Evolutionary conservation across 768 basidiomycete species (phyloP).

Genomic region (Mrakia hoshinonis): DNA sequence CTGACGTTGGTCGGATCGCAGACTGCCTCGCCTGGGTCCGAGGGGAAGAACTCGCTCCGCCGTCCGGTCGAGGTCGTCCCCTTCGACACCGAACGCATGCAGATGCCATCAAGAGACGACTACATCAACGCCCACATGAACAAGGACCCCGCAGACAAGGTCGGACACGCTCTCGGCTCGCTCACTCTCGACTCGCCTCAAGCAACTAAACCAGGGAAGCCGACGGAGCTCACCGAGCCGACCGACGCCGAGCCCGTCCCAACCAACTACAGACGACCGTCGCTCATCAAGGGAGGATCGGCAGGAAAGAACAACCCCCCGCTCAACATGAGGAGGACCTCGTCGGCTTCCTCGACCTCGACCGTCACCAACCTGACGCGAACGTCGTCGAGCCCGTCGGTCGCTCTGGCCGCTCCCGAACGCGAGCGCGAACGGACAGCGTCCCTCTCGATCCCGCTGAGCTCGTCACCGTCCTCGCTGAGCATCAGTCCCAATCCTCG

Average conservation of each 20-base stretch:
- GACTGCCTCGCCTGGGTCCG: neutral
- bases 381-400: neutral
- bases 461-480: neutral
- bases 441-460: neutral
- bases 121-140: neutral
- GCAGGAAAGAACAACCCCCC: neutral
- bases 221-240: neutral
- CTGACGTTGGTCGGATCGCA: neutral
- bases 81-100: neutral
- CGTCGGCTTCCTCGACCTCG: neutral
- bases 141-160: no score
- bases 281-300: neutral
- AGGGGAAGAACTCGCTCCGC: slow-evolving; percentile 16
- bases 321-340: neutral
- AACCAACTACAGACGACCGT: neutral
- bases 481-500: neutral
- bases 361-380: neutral
- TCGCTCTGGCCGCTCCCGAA: neutral
- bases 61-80: slow-evolving; percentile 23
- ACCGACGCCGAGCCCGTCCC: neutral
- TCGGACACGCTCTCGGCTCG: no score
- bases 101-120: slow-evolving; percentile 9
- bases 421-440: no score
- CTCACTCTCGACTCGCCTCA: neutral
- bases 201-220: neutral